Evolutionary conservation across 768 basidiomycete species (phyloP), one percentile per base, ranked within the genome.

Genomic region (Vararia minispora): DNA sequence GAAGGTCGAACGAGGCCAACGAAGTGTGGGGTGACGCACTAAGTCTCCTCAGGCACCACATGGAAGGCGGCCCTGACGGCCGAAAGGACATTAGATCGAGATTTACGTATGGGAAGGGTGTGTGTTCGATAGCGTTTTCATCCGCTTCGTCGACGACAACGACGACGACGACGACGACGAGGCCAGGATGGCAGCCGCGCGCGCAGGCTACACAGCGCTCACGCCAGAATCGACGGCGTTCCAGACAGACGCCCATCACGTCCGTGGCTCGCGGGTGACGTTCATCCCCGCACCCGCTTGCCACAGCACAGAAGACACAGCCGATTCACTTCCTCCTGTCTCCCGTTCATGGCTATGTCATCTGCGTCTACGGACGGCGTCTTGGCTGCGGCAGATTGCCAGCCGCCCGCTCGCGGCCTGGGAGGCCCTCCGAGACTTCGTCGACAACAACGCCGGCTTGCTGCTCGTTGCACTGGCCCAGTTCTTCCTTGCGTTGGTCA

Each of bases 401-500:
- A n/a, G n/a, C n/a, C n/a, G n/a, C n/a, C n/a, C n/a, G 45, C 12
- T 28, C 16, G 20, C 31, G 9, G 21, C 27, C 16, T n/a, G 25
- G 7, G 17, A 18, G 8, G 17, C 22, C n/a, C 10, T 40, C 4
- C 42, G 31, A 12, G 22, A 20, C 0, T 30, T 46, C 22, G 11
- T 57, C 17, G 35, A 49, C 26, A 52, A 43, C 30, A 82, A 85
- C 56, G 54, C 60, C 3, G 82, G 82, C 7, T 56, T 86, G 36
- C 54, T 79, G 24, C 62, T 81, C 13, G 67, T 85, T 13, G 66
- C 66, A 5, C 57, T 58, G 3, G 54, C 77, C 8, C 75, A 81
- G 51, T 59, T 74, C 11, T 76, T 77, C 56, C 68, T 78, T 27
- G 65, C 76, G 6, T 52, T 68, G 21, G 77, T 79, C 66, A 75